These are phyloP conservation scores for Talaromyces marneffei DNA, from an alignment of 2,329 filamentous ascomycete species.

Conservation along the genomic window DNA sequence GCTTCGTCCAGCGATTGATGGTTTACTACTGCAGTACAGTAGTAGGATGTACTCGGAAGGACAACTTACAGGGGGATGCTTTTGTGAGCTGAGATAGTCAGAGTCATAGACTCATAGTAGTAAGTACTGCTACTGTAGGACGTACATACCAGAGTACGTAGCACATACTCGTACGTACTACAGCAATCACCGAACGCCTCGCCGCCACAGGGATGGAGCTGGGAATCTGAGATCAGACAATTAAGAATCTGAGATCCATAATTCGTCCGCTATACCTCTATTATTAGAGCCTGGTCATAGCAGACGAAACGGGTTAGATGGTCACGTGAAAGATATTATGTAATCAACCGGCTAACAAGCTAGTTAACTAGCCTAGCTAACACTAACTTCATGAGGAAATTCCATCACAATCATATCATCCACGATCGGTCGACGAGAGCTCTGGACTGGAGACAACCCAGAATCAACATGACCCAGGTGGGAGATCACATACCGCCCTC, in stretches of 20 bases:
- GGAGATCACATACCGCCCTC: constrained; percentile 24
- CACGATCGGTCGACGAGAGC: neutral
- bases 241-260: neutral
- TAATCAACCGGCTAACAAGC: neutral
- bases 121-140: too few relatives aligned
- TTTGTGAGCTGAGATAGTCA: neutral
- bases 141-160: too few relatives aligned
- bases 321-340: neutral
- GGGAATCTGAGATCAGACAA: too few relatives aligned
- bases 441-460: neutral
- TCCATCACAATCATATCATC: neutral
- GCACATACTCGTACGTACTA: too few relatives aligned
- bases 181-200: neutral
- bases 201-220: neutral
- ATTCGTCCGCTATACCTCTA: neutral
- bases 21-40: too few relatives aligned
- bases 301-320: neutral
- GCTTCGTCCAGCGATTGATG: too few relatives aligned
- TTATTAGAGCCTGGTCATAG: neutral
- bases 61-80: too few relatives aligned
- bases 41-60: too few relatives aligned
- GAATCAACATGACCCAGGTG: neutral
- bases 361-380: neutral
- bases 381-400: neutral
- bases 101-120: neutral